A percentile compares a stretch with the other conserved stretches of the same genome.
Evolutionary conservation across 495 filamentous ascomycete genomes (phyloP).

Genomic region (Staphylotrichum longicolle): DNA sequence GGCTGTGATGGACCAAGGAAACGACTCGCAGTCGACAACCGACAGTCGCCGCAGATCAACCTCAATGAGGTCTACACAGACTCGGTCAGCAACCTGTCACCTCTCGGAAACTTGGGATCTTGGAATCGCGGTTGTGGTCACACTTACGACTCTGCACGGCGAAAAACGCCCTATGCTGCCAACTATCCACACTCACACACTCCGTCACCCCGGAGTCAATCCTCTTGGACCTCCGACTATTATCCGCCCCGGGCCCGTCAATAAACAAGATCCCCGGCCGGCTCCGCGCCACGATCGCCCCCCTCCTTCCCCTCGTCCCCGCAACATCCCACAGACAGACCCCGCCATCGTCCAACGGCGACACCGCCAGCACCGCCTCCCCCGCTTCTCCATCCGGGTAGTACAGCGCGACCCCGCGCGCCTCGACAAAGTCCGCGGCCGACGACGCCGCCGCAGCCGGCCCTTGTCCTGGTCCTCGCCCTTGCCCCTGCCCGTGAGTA

Average conservation of each 20-base stretch:
- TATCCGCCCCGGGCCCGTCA: conserved; percentile 45
- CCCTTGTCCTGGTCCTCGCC: conserved; percentile 14
- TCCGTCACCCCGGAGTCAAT: conserved; percentile 72
- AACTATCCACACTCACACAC: conserved; percentile 76
- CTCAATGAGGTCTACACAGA: conserved; percentile 61
- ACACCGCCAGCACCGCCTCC: conserved; percentile 59
- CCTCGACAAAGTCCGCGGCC: conserved; percentile 44
- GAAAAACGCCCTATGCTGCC: conserved; percentile 69
- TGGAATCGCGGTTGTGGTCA: background rate
- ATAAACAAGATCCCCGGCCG: conserved; percentile 60
- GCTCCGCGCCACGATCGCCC: conserved; percentile 64
- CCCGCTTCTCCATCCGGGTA: conserved; percentile 49
- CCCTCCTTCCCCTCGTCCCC: conserved; percentile 56
- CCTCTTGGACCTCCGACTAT: conserved; percentile 43
- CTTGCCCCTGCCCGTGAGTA: no score
- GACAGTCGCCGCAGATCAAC: conserved; percentile 78
- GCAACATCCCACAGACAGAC: conserved; percentile 84
- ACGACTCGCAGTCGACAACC: conserved; percentile 67
- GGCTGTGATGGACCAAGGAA: conserved; percentile 79
- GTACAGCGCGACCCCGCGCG: conserved; percentile 66
- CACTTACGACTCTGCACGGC: conserved; percentile 66
- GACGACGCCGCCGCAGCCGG: conserved; percentile 27
- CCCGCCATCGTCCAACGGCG: conserved; percentile 81
- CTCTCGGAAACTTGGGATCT: background rate
- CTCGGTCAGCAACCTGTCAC: no score